These are phyloP conservation scores for Colletotrichum spaethianum DNA, from an alignment of 2,329 filamentous ascomycete species.

Conservation along the genomic window DNA sequence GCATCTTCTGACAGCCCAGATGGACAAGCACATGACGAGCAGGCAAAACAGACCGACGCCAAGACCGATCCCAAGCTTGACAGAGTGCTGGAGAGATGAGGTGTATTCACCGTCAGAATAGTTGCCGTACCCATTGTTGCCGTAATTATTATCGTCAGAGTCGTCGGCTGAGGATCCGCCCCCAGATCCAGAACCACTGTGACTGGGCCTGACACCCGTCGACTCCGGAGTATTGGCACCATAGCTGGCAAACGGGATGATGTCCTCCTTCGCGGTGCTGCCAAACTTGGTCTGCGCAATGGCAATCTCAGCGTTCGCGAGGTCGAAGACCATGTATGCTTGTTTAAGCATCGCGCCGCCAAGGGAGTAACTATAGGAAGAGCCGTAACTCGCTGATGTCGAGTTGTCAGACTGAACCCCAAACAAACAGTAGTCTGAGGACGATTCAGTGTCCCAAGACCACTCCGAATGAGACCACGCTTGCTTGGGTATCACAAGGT, in stretches of 20 bases:
- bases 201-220: constrained; percentile 5
- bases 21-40: background rate
- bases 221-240: constrained; percentile 47
- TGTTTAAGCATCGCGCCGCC: constrained; percentile 48
- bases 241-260: constrained; percentile 47
- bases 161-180: background rate
- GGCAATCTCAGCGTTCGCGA: constrained; percentile 50
- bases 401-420: constrained; percentile 48
- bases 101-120: background rate
- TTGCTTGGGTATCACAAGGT: constrained; percentile 47
- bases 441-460: background rate
- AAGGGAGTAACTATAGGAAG: constrained; percentile 40
- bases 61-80: constrained; percentile 5
- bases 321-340: constrained; percentile 52
- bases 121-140: background rate
- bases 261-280: constrained; percentile 39
- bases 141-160: background rate
- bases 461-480: constrained; percentile 2
- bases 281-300: constrained; percentile 48
- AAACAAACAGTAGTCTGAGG: constrained; percentile 46
- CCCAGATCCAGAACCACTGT: background rate
- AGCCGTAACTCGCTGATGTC: constrained; percentile 9
- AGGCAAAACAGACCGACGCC: background rate
- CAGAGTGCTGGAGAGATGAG: background rate
- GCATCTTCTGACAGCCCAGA: constrained; percentile 29